Evolutionary conservation across 108 stramenopile genomes (phyloP).

Genomic region (Nannochloropsis oceanica): DNA sequence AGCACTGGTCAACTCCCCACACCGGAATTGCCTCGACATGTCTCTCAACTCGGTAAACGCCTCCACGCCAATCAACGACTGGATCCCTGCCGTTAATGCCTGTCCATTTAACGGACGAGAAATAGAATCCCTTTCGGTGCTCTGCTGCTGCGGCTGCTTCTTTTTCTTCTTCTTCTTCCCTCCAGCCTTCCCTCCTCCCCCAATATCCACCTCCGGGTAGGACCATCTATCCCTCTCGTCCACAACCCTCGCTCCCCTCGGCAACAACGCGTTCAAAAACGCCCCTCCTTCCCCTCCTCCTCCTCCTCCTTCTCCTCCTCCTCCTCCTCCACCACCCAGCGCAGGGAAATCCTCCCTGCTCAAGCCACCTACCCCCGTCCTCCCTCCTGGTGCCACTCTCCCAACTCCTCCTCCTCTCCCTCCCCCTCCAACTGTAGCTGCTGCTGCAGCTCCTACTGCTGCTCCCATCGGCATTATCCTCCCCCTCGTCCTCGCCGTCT

Average conservation of each 20-base stretch:
- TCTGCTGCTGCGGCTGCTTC: background rate
- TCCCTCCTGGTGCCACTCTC: background rate
- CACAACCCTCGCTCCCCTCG: background rate
- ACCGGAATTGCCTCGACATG: background rate
- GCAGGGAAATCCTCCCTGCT: background rate
- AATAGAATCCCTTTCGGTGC: background rate
- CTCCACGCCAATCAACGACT: background rate
- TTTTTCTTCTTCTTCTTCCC: conserved; percentile 5
- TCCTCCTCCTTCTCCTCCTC: background rate
- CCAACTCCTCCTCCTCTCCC: background rate
- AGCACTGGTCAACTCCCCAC: background rate
- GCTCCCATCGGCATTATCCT: background rate
- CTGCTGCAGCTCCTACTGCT: background rate
- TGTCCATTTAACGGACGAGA: background rate
- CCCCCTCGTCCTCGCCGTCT: background rate
- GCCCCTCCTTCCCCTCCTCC: background rate
- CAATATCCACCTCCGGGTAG: conserved; percentile 6
- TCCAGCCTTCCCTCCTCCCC: conserved; percentile 9
- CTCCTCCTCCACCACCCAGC: background rate
- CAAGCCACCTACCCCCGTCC: background rate
- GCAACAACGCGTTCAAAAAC: conserved; percentile 3
- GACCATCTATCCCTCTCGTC: background rate
- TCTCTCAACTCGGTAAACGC: conserved; percentile 7
- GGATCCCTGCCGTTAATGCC: background rate
- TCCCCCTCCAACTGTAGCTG: background rate